Evolutionary conservation across 768 basidiomycete genomes (phyloP).

Genomic region (Collybia sordida): DNA sequence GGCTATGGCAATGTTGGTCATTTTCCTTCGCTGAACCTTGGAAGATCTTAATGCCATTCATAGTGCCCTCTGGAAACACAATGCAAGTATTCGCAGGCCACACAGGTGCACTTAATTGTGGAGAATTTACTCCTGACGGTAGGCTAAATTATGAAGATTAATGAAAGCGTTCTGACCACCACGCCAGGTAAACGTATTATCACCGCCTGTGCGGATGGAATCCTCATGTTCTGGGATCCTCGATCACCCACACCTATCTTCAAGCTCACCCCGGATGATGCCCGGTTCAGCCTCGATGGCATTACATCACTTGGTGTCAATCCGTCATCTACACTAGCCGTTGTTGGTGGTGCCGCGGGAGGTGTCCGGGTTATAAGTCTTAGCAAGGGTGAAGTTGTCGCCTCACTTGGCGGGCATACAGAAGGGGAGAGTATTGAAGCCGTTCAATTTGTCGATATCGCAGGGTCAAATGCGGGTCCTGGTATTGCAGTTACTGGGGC

Average conservation of each 20-base stretch:
- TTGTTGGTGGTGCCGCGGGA: slow-evolving; percentile 85
- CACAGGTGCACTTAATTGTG: slow-evolving; percentile 78
- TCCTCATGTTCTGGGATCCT: slow-evolving; percentile 90
- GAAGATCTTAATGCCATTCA: background rate
- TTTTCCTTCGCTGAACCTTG: background rate
- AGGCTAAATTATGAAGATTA: slow-evolving; percentile 6
- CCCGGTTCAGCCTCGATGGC: slow-evolving; percentile 76
- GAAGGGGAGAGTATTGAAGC: slow-evolving; percentile 90
- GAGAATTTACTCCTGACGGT: slow-evolving; percentile 93
- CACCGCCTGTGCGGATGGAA: slow-evolving; percentile 81
- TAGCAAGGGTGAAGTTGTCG: slow-evolving; percentile 80
- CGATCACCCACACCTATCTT: slow-evolving; percentile 73
- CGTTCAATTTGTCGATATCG: slow-evolving; percentile 78
- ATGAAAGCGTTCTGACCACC: slow-evolving; percentile 1
- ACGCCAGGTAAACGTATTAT: slow-evolving; percentile 79
- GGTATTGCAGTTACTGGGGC: slow-evolving; percentile 81
- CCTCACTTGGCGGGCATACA: slow-evolving; percentile 77
- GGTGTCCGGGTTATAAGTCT: slow-evolving; percentile 86
- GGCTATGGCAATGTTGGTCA: slow-evolving; percentile 94
- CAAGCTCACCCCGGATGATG: slow-evolving; percentile 72
- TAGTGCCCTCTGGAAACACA: slow-evolving; percentile 91
- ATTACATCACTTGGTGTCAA: slow-evolving; percentile 89
- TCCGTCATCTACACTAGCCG: slow-evolving; percentile 83
- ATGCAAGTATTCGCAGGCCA: slow-evolving; percentile 98
- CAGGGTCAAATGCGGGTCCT: slow-evolving; percentile 49